These are phyloP conservation scores for Septoria petroselini DNA, from an alignment of 2,329 filamentous ascomycete species.

Conservation along the genomic window DNA sequence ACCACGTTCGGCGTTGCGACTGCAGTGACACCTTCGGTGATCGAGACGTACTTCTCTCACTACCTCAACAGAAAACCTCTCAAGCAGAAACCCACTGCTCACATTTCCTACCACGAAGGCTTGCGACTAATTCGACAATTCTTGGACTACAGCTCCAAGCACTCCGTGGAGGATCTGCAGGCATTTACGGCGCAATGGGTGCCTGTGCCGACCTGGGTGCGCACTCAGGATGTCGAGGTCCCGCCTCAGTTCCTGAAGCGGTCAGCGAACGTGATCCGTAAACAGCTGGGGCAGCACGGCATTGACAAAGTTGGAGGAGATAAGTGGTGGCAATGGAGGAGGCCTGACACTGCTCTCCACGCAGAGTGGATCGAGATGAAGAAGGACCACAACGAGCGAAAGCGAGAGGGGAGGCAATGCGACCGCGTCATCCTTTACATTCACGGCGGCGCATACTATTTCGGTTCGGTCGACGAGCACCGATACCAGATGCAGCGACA, in stretches of 20 bases:
- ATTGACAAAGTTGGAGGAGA: slow-evolving; percentile 73
- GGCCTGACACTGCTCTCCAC: slow-evolving; percentile 62
- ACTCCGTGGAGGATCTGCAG: slow-evolving; percentile 90
- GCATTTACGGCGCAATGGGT: slow-evolving; percentile 90
- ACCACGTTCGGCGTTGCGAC: slow-evolving; percentile 78
- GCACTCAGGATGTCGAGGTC: slow-evolving; percentile 67
- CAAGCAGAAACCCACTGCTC: slow-evolving; percentile 76
- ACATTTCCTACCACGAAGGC: slow-evolving; percentile 92
- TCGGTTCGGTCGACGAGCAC: slow-evolving; percentile 93
- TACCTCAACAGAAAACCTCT: slow-evolving; percentile 77
- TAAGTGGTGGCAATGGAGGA: slow-evolving; percentile 87
- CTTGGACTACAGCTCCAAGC: slow-evolving; percentile 76
- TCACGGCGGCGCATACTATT: slow-evolving; percentile 92
- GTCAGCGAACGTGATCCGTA: slow-evolving; percentile 64
- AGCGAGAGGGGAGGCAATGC: slow-evolving; percentile 53
- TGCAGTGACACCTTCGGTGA: slow-evolving; percentile 81
- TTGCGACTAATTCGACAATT: slow-evolving; percentile 84
- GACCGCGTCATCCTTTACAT: slow-evolving; percentile 88
- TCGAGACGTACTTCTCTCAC: slow-evolving; percentile 85
- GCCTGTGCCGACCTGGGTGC: slow-evolving; percentile 83
- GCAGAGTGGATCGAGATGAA: slow-evolving; percentile 98
- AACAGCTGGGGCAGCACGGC: slow-evolving; percentile 75
- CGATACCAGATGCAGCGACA: slow-evolving; percentile 97
- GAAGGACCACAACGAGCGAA: slow-evolving; percentile 70
- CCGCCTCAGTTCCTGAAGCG: slow-evolving; percentile 60